phyloP scores from a whole-genome alignment of 106 monocot genomes.

The Dioscorea dumetorum region DNA sequence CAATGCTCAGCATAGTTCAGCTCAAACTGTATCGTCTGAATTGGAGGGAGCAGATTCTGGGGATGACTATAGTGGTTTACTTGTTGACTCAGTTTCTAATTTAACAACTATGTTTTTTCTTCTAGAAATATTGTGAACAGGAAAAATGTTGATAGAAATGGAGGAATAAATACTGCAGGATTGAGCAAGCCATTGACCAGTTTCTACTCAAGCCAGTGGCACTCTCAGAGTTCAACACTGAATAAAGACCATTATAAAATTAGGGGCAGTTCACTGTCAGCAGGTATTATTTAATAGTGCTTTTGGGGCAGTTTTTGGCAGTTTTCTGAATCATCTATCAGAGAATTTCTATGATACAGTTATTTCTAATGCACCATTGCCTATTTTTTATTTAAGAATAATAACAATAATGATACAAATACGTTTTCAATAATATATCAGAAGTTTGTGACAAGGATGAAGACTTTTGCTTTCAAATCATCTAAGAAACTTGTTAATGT shows the following conservation, averaged over 20 bases:
- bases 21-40: conserved; percentile 28
- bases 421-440: no score
- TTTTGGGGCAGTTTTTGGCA: no score
- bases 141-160: background rate
- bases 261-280: conserved; percentile 8
- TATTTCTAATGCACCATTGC: no score
- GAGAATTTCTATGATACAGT: no score
- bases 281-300: conserved; percentile 4
- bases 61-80: conserved; percentile 13
- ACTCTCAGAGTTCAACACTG: conserved; percentile 4
- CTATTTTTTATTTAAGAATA: no score
- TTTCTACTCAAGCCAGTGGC: conserved; percentile 8
- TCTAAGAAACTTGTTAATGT: no score
- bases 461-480: no score
- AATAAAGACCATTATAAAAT: conserved; percentile 3
- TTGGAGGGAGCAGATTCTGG: conserved; percentile 38
- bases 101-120: conserved; percentile 1
- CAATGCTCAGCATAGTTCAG: background rate
- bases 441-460: no score
- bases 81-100: conserved; percentile 13
- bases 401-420: no score
- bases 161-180: background rate
- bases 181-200: conserved; percentile 11
- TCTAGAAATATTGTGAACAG: conserved; percentile 6
- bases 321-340: no score